A percentile compares a stretch with the other conserved stretches of the same genome.
Conservation (phyloP, 2,329 filamentous ascomycete genomes). For the Metarhizium album region DNA sequence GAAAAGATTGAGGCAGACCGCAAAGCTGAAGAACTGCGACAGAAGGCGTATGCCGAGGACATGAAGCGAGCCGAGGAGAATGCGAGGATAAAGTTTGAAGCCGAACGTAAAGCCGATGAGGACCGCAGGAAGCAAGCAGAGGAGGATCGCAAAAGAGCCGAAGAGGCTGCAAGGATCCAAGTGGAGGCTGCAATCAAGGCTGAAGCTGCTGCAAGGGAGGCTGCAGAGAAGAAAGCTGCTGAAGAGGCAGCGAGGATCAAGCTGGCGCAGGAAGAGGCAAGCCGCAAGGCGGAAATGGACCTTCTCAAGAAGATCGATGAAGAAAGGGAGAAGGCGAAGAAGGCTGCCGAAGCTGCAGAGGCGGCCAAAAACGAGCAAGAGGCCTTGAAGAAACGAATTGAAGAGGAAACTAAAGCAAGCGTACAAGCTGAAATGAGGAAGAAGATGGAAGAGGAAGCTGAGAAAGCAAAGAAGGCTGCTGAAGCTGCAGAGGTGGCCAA, state of each 20-base stretch:
- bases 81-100: constrained; percentile 27
- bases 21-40: constrained; percentile 35
- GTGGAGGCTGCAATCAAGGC: constrained; percentile 32
- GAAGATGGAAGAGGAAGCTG: constrained; percentile 27
- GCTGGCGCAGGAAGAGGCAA: constrained; percentile 28
- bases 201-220: constrained; percentile 29
- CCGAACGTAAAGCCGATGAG: constrained; percentile 32
- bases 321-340: constrained; percentile 24
- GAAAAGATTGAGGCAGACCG: constrained; percentile 33
- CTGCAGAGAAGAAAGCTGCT: constrained; percentile 30
- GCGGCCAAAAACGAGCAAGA: constrained; percentile 45
- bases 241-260: constrained; percentile 32
- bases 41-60: constrained; percentile 23
- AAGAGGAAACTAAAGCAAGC: constrained; percentile 43
- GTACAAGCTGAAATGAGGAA: constrained; percentile 37
- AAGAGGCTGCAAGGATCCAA: constrained; percentile 33
- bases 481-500: constrained; percentile 35
- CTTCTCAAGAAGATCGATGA: constrained; percentile 27
- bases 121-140: constrained; percentile 30
- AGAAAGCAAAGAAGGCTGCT: constrained; percentile 24
- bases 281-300: constrained; percentile 27
- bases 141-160: constrained; percentile 30
- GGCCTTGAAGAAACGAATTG: constrained; percentile 48
- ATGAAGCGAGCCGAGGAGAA: constrained; percentile 26
- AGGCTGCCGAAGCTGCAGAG: constrained; percentile 29